A percentile compares a stretch with the other conserved stretches of the same genome.
phyloP scores from a whole-genome alignment of 129 eudicot species.

The Flaveria trinervia region DNA sequence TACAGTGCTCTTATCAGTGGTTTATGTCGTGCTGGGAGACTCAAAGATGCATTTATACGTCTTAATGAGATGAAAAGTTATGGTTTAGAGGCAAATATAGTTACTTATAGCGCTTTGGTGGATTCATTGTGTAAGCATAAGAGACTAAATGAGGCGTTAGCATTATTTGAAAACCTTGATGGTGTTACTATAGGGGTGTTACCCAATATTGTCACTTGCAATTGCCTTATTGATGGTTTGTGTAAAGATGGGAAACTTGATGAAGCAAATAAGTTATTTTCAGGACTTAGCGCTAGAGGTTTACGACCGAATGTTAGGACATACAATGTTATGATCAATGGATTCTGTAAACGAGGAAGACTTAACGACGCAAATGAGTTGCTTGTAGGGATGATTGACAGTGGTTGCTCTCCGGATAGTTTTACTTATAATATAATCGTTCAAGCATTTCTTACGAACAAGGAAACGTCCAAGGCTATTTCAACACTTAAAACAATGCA shows the following conservation, averaged over 20 bases:
- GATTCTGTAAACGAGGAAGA: slow-evolving; percentile 5
- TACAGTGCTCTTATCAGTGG: slow-evolving; percentile 15
- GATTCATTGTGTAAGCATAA: slow-evolving; percentile 18
- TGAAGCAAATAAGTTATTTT: slow-evolving; percentile 9
- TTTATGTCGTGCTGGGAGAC: slow-evolving; percentile 17
- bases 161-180: slow-evolving; percentile 3
- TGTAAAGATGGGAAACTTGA: slow-evolving; percentile 23
- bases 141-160: slow-evolving; percentile 13
- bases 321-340: slow-evolving; percentile 18
- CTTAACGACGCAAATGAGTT: slow-evolving; percentile 14
- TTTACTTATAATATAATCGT: slow-evolving; percentile 14
- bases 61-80: slow-evolving; percentile 15
- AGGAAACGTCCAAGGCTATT: slow-evolving; percentile 18
- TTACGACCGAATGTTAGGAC: slow-evolving; percentile 17
- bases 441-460: slow-evolving; percentile 11
- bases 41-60: neutral
- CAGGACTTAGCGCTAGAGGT: slow-evolving; percentile 7
- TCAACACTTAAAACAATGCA: slow-evolving; percentile 3
- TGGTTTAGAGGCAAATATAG: slow-evolving; percentile 4
- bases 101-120: neutral
- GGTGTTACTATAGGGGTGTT: neutral
- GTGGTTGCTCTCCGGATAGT: slow-evolving; percentile 20
- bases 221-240: slow-evolving; percentile 23
- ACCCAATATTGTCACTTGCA: slow-evolving; percentile 13
- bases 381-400: slow-evolving; percentile 11